Evolutionary conservation across 495 filamentous ascomycete species (phyloP), one percentile per base, ranked within the genome.

Genomic region (Podospora appendiculata): DNA sequence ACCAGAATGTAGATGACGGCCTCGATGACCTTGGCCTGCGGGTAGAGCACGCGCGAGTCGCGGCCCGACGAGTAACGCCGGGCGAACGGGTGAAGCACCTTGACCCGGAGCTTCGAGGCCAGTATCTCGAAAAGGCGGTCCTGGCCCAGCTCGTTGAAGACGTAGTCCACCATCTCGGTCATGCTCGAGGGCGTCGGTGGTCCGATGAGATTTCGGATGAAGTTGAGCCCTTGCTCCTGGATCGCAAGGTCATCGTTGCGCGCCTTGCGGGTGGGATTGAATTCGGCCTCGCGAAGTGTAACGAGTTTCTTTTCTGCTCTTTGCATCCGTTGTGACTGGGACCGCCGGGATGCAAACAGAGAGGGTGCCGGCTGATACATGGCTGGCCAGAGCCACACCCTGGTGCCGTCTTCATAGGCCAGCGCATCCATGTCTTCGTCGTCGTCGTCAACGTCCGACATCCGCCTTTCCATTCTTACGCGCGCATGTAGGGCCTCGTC

Each of bases 151-250:
- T 80, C 76, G 38, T 69, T 73, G 64, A 95, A 85, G n/a, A 96
- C 66, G 59, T 81, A 80, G 56, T 95, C 90, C 52, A 95, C 86
- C 83, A 95, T 90, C 56, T 89, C 85, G 8, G 78, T 70, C 14
- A 53, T 52, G 51, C 43, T 51, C 42, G 33, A 48, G 17, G 51
- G 50, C 41, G 39, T 45, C 48, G 57, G 53, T 10, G 52, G 50
- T 51, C 82, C 84, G 55, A 95, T 85, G n/a, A 96, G 74, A 65
- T 98, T 98, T 44, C 90, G 79, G 48, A 98, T 79, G 52, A 93
- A 82, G 48, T 91, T 86, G 33, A 97, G 79, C 0, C 83, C 89
- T 65, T 97, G 90, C 55, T 95, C 89, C 64, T 96, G 92, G 13
- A 96, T 85, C 3, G 82, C 82, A 39, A 93, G 75, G 48, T 91